Conservation (phyloP, 371 early-diverging fungal genomes). For the Rhizopus sp. region DNA sequence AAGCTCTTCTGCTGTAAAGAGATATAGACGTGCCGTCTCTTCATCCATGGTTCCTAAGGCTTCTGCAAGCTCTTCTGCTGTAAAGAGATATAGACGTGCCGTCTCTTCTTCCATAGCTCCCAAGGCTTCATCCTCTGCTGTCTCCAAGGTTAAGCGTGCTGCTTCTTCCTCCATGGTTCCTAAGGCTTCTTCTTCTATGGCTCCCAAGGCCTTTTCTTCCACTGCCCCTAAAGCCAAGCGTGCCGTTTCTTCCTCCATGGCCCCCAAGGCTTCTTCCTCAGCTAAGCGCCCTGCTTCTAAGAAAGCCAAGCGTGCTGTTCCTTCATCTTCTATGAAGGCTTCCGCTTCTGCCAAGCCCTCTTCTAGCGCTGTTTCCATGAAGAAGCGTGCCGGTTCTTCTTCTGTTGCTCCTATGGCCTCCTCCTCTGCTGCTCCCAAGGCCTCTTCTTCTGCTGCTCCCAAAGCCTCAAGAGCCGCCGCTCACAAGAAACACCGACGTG, state of each 20-base stretch:
- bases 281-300: not conserved
- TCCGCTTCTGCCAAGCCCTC: not conserved
- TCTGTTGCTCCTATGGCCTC: not conserved
- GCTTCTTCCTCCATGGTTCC: not conserved
- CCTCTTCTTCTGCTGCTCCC: constrained; percentile 3
- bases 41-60: not conserved
- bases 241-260: not conserved
- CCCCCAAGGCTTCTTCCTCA: constrained; percentile 7
- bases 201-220: not conserved
- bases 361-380: too few species aligned
- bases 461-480: not conserved
- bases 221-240: not conserved
- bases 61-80: not conserved
- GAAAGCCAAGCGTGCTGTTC: not conserved
- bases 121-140: too few species aligned
- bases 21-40: not conserved
- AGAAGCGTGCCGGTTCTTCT: not conserved
- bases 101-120: not conserved
- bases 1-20: too few species aligned
- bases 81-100: not conserved
- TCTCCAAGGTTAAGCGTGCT: not conserved
- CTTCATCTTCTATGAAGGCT: not conserved
- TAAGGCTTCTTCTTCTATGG: constrained; percentile 1
- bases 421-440: not conserved
- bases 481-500: not conserved